Percentiles rank a stretch among this genome's conserved stretches.
These are phyloP conservation scores for Diaporthe citriasiana DNA, from an alignment of 2,329 filamentous ascomycete genomes.

Conservation along the genomic window DNA sequence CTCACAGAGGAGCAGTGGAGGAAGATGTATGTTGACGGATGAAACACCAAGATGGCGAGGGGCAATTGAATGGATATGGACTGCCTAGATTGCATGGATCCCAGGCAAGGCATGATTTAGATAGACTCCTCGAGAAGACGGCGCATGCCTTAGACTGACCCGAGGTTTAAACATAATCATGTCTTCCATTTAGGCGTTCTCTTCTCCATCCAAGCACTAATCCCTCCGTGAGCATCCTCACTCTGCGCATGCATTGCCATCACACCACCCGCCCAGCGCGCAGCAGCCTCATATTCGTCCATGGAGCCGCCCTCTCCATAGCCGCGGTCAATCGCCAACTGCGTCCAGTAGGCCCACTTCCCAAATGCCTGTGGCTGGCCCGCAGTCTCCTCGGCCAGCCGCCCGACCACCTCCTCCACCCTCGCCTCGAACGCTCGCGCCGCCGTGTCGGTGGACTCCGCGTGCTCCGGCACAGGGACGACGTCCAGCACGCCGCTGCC, in stretches of 20 bases:
- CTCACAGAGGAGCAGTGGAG: not conserved
- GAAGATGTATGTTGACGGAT: not conserved
- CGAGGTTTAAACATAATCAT: not conserved
- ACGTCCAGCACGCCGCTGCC: conserved; percentile 48
- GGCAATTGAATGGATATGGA: not conserved
- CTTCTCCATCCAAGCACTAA: conserved; percentile 48
- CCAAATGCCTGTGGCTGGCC: conserved; percentile 52
- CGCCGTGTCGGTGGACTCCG: conserved; percentile 41
- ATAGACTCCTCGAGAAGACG: not conserved
- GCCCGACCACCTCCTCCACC: conserved; percentile 46
- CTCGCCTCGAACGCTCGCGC: conserved; percentile 46
- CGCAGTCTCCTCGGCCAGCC: conserved; percentile 43
- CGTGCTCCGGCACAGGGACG: conserved; percentile 40
- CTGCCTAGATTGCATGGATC: not conserved
- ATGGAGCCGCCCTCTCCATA: conserved; percentile 32
- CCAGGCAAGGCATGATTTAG: not conserved
- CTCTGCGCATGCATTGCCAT: conserved; percentile 51
- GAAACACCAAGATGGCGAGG: not conserved
- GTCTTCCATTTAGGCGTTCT: conserved; percentile 47
- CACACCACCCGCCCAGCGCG: conserved; percentile 47
- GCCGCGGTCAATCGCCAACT: conserved; percentile 45
- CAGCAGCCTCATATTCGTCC: conserved; percentile 48
- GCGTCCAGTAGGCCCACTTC: conserved; percentile 55
- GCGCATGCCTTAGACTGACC: not conserved
- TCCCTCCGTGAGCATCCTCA: conserved; percentile 50